phyloP scores from a whole-genome alignment of 257 asterid genomes.

The Capsicum rhomboideum region DNA sequence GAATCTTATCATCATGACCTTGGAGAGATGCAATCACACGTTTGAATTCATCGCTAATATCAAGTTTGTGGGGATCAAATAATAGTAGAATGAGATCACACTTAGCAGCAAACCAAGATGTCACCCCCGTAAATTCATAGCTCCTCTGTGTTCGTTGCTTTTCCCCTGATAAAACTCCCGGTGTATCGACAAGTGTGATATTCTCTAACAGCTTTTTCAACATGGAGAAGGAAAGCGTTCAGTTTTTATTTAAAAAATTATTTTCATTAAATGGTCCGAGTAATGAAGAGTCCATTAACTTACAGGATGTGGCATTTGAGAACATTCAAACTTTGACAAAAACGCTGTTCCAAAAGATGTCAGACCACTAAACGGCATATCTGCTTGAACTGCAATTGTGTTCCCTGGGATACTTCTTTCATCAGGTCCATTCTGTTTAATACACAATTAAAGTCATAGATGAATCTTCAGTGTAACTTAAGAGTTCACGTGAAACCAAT shows the following conservation, averaged over 20 bases:
- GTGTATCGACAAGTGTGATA: constrained; percentile 50
- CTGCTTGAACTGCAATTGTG: constrained; percentile 94
- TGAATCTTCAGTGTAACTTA: not conserved
- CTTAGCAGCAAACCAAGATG: constrained; percentile 52
- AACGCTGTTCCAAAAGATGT: constrained; percentile 60
- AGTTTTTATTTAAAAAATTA: not conserved
- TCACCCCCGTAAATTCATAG: constrained; percentile 47
- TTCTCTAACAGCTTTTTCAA: constrained; percentile 32
- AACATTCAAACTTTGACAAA: constrained; percentile 46
- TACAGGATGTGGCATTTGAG: constrained; percentile 49
- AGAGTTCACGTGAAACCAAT: not conserved
- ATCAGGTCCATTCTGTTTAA: constrained; percentile 79
- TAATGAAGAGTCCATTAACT: constrained; percentile 4
- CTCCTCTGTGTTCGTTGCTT: constrained; percentile 48
- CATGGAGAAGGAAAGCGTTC: not conserved
- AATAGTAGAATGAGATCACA: constrained; percentile 46
- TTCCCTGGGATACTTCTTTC: constrained; percentile 97
- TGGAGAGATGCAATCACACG: constrained; percentile 83
- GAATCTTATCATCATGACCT: constrained; percentile 95
- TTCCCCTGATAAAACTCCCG: constrained; percentile 80
- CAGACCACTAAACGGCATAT: constrained; percentile 91
- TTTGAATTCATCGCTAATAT: constrained; percentile 85
- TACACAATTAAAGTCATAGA: not conserved
- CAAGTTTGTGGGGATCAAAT: constrained; percentile 55
- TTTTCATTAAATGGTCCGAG: not conserved